These are phyloP conservation scores for Anacardium occidentale DNA, from an alignment of 345 rosid genomes.

Conservation along the genomic window DNA sequence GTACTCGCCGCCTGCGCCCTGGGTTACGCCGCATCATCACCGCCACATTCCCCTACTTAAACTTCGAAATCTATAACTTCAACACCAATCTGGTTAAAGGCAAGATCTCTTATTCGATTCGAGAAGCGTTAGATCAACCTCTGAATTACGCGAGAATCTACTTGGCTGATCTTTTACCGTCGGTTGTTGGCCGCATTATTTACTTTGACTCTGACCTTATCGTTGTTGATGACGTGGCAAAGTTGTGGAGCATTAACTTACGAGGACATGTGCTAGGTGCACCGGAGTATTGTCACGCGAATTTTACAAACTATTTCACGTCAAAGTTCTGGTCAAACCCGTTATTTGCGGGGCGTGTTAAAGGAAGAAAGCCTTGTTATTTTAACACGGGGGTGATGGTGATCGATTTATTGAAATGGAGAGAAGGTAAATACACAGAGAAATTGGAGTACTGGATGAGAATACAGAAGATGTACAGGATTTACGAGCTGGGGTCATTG, in stretches of 20 bases:
- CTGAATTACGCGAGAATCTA: conserved; percentile 84
- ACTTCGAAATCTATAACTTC: conserved; percentile 70
- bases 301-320: conserved; percentile 71
- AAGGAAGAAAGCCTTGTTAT: conserved; percentile 59
- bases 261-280: conserved; percentile 68
- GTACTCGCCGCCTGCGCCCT: conserved; percentile 43
- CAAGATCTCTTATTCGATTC: conserved; percentile 71
- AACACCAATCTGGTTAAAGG: conserved; percentile 56
- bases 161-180: conserved; percentile 75
- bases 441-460: conserved; percentile 77
- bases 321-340: conserved; percentile 66
- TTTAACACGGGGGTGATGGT: conserved; percentile 97
- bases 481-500: conserved; percentile 82
- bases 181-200: conserved; percentile 59
- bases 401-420: conserved; percentile 71
- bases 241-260: conserved; percentile 62
- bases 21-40: conserved; percentile 58
- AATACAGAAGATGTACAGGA: conserved; percentile 60
- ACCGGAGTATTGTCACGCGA: conserved; percentile 85
- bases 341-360: conserved; percentile 39
- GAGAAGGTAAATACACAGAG: conserved; percentile 61
- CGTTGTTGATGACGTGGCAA: conserved; percentile 81
- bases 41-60: conserved; percentile 71
- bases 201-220: conserved; percentile 89
- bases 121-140: conserved; percentile 82